Base-by-base conservation (phyloP, 108 stramenopile genomes). In the Fragilaria radians region DNA sequence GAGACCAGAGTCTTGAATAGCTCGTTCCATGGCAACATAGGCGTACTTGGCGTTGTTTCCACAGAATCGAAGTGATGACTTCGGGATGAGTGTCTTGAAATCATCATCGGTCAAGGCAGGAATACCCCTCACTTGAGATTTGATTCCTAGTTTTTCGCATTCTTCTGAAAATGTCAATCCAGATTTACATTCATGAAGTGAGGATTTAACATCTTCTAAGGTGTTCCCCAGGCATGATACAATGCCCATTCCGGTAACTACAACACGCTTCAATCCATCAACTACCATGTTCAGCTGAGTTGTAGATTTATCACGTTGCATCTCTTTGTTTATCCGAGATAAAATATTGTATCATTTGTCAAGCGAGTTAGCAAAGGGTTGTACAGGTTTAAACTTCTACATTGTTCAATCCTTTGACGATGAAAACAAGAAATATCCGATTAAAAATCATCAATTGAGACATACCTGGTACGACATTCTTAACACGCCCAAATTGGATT, bases 191-290 rank as follows among this genome's bases (percentile, higher is more conserved):
- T 85, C 64, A 65, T 81, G 63, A 23, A 94, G 77, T n/a, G 77
- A 82, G 21, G 74, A 48, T 32, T 70, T 91, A 45, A 95, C 93
- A 50, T 95, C 93, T 31, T 89, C 88, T 42, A 95, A 72, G 4
- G 89, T 91, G 72, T 95, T 95, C 29, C 93, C 93, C 26, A 95
- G 81, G 58, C 89, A 91, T 59, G 87, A 89, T 25, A 78, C 78
- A 71, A 95, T 95, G 24, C 93, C 93, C 89, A 91, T 89, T 48
- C 93, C 93, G 22, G 93, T 95, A 18, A 95, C 90, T 56, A 95
- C 93, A 25, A 95, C 93, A 24, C 93, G 73, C 28, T 70, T 65
- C 53, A 68, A 29, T 29, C 57, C 66, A 24, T 61, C 32, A 52
- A 36, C 28, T 48, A 64, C 9, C 71, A 82, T 80, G 63, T 55